Conservation (phyloP, 148 eudicot species). For the Vaccinium macrocarpon region DNA sequence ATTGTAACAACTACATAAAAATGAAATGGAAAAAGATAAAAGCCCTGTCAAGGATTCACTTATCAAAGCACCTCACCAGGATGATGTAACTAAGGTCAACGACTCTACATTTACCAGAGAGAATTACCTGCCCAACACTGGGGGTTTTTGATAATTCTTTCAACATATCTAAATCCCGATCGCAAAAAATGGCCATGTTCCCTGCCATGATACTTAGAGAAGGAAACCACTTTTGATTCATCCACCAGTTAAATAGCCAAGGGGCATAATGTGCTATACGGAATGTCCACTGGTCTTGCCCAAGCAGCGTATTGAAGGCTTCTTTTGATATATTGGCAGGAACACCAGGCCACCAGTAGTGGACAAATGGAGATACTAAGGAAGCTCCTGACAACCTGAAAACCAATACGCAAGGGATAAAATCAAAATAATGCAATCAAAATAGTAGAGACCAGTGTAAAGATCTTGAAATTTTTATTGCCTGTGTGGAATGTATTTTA, state of each 20-base stretch:
- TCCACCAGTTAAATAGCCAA: slow-evolving; percentile 73
- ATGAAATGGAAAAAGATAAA: not conserved
- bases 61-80: not conserved
- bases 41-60: not conserved
- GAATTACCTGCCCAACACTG: slow-evolving; percentile 42
- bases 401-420: not conserved
- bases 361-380: slow-evolving; percentile 59
- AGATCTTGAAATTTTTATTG: slow-evolving; percentile 15
- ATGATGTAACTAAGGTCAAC: not conserved
- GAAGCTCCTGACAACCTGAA: slow-evolving; percentile 72
- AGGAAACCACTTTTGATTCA: slow-evolving; percentile 72
- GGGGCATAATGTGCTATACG: slow-evolving; percentile 70
- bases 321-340: slow-evolving; percentile 44
- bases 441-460: not conserved
- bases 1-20: too few relatives aligned
- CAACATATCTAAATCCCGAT: slow-evolving; percentile 46
- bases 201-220: slow-evolving; percentile 37
- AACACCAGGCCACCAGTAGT: slow-evolving; percentile 76
- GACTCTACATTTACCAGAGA: not conserved
- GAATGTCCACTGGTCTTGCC: slow-evolving; percentile 53
- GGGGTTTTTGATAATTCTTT: slow-evolving; percentile 36
- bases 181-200: slow-evolving; percentile 36
- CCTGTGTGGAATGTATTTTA: slow-evolving; percentile 78
- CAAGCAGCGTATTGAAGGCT: slow-evolving; percentile 31
- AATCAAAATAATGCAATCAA: not conserved